Base-by-base conservation (phyloP, 768 basidiomycete genomes). In the Pulveroboletus sp. region DNA sequence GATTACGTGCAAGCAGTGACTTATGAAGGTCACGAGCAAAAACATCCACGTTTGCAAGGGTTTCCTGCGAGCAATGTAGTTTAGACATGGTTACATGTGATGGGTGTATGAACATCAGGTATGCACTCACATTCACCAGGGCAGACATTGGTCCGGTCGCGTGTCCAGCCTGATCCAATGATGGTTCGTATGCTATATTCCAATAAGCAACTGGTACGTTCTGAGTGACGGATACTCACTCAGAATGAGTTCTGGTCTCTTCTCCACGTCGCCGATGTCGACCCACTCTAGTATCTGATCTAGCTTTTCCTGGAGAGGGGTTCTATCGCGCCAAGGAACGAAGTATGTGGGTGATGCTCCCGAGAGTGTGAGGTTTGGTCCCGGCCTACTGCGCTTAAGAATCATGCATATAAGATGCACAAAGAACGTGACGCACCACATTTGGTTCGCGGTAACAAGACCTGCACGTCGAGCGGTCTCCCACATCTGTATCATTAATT, bases 151-250 rank as follows among this genome's bases (percentile, higher is more conserved):
- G 88, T 0, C 88, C 88, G 1, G 79, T 74, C 4, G 70, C 64
- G 62, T 93, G 90, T 2, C 90, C 90, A 1, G 87, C 87, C 72
- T 93, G 90, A 62, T 93, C 90, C 24, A 92, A 71, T 4, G 88
- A 89, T 2, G 89, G 88, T 54, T 93, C 90, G 51, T 93, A 93
- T 0, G 80, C 87, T 89, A 45, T 30, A 16, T 17, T 31, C 9
- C 40, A 51, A 43, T 50, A 19, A 57, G 43, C 38, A 38, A 23
- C 27, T 22, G n/a, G 2, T 20, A 17, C 14, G 20, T 16, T 45
- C 23, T 16, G 12, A 23, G 13, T 12, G n/a, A 22, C 19, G 5
- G 49, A 14, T 7, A 69, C 72, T 46, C 57, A 85, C 86, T 85
- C 68, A 84, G 75, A 49, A 93, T 84, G 38, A 92, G 71, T 51